Evolutionary conservation across 805 yeast species (phyloP).

Genomic region (Yarrowia osloensis): DNA sequence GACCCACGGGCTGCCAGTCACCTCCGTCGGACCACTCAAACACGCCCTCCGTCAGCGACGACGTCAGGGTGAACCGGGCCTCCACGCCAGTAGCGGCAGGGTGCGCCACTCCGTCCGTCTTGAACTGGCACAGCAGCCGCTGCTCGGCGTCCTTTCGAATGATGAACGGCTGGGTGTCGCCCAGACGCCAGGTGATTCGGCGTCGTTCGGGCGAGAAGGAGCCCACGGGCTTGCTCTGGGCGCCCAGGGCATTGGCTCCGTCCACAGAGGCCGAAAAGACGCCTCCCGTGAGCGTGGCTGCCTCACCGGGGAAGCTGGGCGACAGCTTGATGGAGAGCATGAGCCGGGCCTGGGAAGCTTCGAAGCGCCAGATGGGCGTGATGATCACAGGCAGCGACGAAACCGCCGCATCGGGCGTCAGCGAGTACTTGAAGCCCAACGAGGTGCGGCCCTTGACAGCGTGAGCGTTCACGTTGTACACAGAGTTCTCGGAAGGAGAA

Average conservation of each 20-base stretch:
- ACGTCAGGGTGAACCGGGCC: conserved; percentile 44
- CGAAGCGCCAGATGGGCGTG: conserved; percentile 88
- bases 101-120: conserved; percentile 68
- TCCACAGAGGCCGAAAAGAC: conserved; percentile 64
- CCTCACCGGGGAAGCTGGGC: conserved; percentile 48
- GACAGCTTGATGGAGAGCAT: conserved; percentile 68
- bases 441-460: conserved; percentile 45
- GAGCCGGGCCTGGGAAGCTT: conserved; percentile 79
- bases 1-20: conserved; percentile 29
- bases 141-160: conserved; percentile 53
- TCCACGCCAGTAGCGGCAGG: conserved; percentile 77
- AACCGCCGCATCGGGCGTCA: conserved; percentile 51
- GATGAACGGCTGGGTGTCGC: conserved; percentile 42
- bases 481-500: conserved; percentile 37
- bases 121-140: conserved; percentile 80
- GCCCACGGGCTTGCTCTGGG: conserved; percentile 90
- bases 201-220: conserved; percentile 82
- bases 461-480: conserved; percentile 30
- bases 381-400: conserved; percentile 59
- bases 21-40: conserved; percentile 33
- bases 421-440: conserved; percentile 78
- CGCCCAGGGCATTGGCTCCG: conserved; percentile 62
- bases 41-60: conserved; percentile 18
- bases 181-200: conserved; percentile 83
- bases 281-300: conserved; percentile 45